Base-by-base conservation (phyloP, 2,329 filamentous ascomycete species). In the Sporothrix pseudoabietina region DNA sequence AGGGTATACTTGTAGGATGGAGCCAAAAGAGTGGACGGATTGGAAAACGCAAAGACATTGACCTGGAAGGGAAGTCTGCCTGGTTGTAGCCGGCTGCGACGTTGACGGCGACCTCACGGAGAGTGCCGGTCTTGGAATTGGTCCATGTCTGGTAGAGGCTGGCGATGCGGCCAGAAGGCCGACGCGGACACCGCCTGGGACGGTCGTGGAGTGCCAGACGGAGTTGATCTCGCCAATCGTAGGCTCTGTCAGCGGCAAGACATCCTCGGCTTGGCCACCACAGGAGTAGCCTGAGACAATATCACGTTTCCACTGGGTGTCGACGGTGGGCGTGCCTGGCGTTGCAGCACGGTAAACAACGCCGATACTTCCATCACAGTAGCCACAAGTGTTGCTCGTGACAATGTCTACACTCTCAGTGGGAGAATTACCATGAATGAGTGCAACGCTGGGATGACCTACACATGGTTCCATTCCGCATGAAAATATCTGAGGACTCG, bases 131-230 rank as follows among this genome's bases (percentile, higher is more conserved):
- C 41, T 65, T 65, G 16, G 59, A 63, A 16, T 44, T 63, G 32
- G 32, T n/a, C 59, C 59, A 63, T 8, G 59, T 63, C 59, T 63
- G 59, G 59, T 63, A 63, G 32, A 63, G 35, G 59, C 16, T 41
- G 32, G 59, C 32, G n/a, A 63, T 39, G 32, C 32, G 32, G 35
- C 59, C 59, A 1, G 59, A 63, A 63, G 41, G 59, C 59, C 59
- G n/a, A 63, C 59, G n/a, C 59, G 59, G 35, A 41, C 16, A 41
- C 59, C 59, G 8, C 59, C 59, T 10, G 59, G 55, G 55, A 57
- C 55, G 6, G 55, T 57, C 26, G 55, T 57, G 22, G 55, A 57
- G 55, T 57, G 55, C 55, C 55, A 57, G 10, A 57, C 55, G 26
- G 35, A 57, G 55, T 14, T 57, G 26, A 57, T 26, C 22, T 32